A percentile compares a stretch with the other conserved stretches of the same genome.
Conservation (phyloP, 495 filamentous ascomycete genomes). For the Neurospora sp. region DNA sequence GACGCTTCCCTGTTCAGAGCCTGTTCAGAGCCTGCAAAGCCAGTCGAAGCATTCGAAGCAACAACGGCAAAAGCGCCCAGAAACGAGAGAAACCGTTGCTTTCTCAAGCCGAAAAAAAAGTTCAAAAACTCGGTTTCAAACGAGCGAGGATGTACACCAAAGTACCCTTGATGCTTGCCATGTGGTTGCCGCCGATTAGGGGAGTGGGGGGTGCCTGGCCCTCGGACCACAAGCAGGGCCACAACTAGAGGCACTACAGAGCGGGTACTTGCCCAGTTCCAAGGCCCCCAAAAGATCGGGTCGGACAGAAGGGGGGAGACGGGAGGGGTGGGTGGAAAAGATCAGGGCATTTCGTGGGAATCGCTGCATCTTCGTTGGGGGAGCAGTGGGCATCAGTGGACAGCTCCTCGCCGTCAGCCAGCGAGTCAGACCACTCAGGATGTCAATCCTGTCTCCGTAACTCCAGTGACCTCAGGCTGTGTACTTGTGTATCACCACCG, state of each 20-base stretch:
- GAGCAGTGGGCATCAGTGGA: neutral
- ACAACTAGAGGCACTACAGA: neutral
- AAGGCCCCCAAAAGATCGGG: conserved; percentile 12
- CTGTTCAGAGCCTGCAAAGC: neutral
- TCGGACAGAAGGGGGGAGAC: conserved; percentile 8
- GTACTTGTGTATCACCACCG: conserved; percentile 8
- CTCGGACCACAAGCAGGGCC: conserved; percentile 7
- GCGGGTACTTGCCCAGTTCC: conserved; percentile 12
- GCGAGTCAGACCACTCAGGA: conserved; percentile 24
- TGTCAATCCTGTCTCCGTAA: conserved; percentile 16
- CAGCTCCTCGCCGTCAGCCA: conserved; percentile 19
- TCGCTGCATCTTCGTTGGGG: neutral
- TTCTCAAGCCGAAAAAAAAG: conserved; percentile 9
- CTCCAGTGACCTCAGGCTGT: conserved; percentile 5
- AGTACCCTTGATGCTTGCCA: conserved; percentile 35
- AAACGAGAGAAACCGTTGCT: conserved; percentile 5
- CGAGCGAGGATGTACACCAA: neutral
- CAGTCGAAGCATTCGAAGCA: neutral
- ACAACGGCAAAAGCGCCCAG: neutral
- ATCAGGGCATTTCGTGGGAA: neutral
- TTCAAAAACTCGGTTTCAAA: conserved; percentile 10
- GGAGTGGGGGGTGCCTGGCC: conserved; percentile 13
- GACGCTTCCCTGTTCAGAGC: neutral
- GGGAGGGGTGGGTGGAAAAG: conserved; percentile 14
- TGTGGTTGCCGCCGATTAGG: conserved; percentile 31